Conservation (phyloP, 257 asterid species). For the Solanum appendiculatum region DNA sequence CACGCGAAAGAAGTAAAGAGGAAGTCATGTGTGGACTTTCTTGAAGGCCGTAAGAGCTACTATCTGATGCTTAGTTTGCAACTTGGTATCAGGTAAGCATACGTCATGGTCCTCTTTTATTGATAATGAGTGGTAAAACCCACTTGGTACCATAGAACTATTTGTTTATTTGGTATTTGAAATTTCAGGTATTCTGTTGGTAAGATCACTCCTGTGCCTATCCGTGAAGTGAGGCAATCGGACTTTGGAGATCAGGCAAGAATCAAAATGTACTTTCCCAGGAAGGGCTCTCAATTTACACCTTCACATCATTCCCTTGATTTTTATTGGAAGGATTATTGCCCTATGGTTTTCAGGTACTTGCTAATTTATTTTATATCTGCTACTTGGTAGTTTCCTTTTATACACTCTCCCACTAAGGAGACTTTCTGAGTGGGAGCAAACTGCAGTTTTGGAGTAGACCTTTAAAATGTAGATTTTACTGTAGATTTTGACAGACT, state of each 20-base stretch:
- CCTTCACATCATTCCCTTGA: slow-evolving; percentile 78
- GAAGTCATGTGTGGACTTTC: slow-evolving; percentile 38
- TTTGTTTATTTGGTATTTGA: slow-evolving; percentile 14
- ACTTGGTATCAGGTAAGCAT: slow-evolving; percentile 81
- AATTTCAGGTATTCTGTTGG: slow-evolving; percentile 94
- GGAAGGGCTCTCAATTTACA: slow-evolving; percentile 78
- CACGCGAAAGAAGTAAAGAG: slow-evolving; percentile 42
- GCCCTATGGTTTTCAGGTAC: slow-evolving; percentile 99
- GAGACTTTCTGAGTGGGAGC: background rate
- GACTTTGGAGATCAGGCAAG: slow-evolving; percentile 90
- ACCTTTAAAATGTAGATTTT: background rate
- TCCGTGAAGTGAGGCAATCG: slow-evolving; percentile 77
- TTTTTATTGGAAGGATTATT: slow-evolving; percentile 94
- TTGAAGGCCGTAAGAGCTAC: slow-evolving; percentile 62
- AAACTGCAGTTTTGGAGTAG: background rate
- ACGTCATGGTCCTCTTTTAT: background rate
- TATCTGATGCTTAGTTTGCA: slow-evolving; percentile 91
- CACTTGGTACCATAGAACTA: background rate
- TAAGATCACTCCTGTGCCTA: slow-evolving; percentile 90
- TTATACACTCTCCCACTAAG: background rate
- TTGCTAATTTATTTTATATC: slow-evolving; percentile 2
- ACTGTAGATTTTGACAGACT: background rate
- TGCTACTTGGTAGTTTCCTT: background rate
- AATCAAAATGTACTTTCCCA: slow-evolving; percentile 85
- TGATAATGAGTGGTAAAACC: background rate